Percentiles rank a stretch among this genome's conserved stretches.
Evolutionary conservation across 371 early-diverging fungal species (phyloP).

Genomic region (Mortierella sp.): DNA sequence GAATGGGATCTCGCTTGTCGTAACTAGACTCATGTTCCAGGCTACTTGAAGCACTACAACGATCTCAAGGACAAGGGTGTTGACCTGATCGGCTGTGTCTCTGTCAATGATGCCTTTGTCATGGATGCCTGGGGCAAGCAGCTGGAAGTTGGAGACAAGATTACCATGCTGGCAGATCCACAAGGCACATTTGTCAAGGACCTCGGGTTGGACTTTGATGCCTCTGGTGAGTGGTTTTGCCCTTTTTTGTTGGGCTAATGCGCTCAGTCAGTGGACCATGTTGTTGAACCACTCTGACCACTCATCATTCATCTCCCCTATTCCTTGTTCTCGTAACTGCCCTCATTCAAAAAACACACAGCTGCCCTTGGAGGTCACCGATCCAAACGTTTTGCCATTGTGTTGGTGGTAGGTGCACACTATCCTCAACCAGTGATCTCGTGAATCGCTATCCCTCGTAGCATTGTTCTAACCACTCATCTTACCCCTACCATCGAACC

Average conservation of each 20-base stretch:
- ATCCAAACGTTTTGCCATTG: constrained; percentile 75
- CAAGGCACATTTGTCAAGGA: constrained; percentile 71
- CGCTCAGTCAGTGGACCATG: too few relatives aligned
- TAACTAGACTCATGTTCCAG: constrained; percentile 75
- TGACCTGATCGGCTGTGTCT: constrained; percentile 70
- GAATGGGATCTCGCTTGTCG: too few relatives aligned
- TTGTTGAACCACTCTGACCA: too few relatives aligned
- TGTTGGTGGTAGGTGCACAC: constrained; percentile 70
- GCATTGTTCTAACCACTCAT: not conserved
- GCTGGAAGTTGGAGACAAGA: constrained; percentile 53
- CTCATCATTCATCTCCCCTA: too few relatives aligned
- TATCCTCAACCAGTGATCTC: too few relatives aligned
- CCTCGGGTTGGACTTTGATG: constrained; percentile 73
- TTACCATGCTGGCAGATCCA: constrained; percentile 74
- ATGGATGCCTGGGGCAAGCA: constrained; percentile 77
- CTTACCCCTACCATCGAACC: too few relatives aligned
- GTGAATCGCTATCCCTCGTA: too few relatives aligned
- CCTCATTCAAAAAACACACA: too few relatives aligned
- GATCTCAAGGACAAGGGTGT: constrained; percentile 70
- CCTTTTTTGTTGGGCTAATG: too few relatives aligned
- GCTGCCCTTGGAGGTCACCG: constrained; percentile 74
- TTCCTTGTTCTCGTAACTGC: too few relatives aligned
- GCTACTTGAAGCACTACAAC: constrained; percentile 69
- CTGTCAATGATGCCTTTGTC: constrained; percentile 81
- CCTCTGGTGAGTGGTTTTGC: constrained; percentile 39